phyloP scores from a whole-genome alignment of 345 rosid species.

The Gynandropsis gynandra region DNA sequence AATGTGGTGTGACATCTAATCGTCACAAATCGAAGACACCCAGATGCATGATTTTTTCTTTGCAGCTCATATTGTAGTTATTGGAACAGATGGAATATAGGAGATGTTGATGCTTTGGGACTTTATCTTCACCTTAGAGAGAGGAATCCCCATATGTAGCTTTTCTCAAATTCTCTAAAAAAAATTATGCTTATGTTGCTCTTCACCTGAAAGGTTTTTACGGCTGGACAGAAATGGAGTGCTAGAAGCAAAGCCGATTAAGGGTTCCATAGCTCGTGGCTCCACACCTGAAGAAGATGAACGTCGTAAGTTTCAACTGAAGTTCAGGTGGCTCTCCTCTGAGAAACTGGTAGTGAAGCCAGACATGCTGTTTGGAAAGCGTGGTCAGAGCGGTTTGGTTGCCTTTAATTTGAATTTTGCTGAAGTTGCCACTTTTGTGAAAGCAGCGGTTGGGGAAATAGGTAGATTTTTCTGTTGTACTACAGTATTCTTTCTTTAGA shows the following conservation, averaged over 20 bases:
- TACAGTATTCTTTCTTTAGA: background rate
- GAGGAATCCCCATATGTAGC: constrained; percentile 93
- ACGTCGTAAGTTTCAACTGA: constrained; percentile 56
- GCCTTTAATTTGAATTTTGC: constrained; percentile 66
- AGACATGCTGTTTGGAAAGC: constrained; percentile 55
- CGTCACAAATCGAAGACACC: constrained; percentile 66
- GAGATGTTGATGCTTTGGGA: too few relatives aligned
- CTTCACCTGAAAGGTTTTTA: constrained; percentile 94
- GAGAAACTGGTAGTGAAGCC: constrained; percentile 91
- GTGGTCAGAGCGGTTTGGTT: constrained; percentile 61
- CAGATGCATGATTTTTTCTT: constrained; percentile 97
- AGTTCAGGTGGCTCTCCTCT: constrained; percentile 84
- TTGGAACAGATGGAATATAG: constrained; percentile 60
- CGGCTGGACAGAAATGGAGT: constrained; percentile 56
- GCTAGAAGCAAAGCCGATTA: constrained; percentile 85
- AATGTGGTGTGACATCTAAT: too few relatives aligned
- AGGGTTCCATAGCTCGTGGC: constrained; percentile 91
- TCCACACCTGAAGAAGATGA: too few relatives aligned
- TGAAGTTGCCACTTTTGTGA: constrained; percentile 60
- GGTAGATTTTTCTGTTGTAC: constrained; percentile 21
- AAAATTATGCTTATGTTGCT: constrained; percentile 59
- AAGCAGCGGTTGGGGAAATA: constrained; percentile 80
- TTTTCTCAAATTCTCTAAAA: constrained; percentile 76
- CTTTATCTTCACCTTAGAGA: constrained; percentile 70
- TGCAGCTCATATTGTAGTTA: constrained; percentile 59